Evolutionary conservation across 2,329 filamentous ascomycete genomes (phyloP).

Genomic region (Alternaria gaisen): DNA sequence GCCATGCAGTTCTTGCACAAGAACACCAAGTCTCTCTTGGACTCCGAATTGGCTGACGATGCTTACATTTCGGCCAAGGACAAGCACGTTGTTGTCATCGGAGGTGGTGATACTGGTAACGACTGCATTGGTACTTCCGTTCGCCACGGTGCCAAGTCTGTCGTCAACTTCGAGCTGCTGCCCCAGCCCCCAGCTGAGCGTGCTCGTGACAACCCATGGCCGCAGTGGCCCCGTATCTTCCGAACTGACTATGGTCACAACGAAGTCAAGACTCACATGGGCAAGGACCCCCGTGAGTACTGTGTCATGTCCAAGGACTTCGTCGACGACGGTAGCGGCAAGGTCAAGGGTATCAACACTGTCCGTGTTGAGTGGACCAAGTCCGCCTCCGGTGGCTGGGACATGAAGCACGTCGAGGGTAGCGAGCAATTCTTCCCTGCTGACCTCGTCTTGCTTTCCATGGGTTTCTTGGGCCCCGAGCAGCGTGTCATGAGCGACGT

Average conservation of each 20-base stretch:
- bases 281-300: slow-evolving; percentile 94
- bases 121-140: slow-evolving; percentile 98
- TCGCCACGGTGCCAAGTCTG: slow-evolving; percentile 92
- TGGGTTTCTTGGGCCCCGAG: slow-evolving; percentile 97
- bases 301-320: slow-evolving; percentile 99
- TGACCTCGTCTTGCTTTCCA: slow-evolving; percentile 90
- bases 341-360: slow-evolving; percentile 95
- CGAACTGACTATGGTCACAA: slow-evolving; percentile 98
- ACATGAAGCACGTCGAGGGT: slow-evolving; percentile 97
- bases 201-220: slow-evolving; percentile 95
- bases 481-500: slow-evolving; percentile 85
- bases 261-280: slow-evolving; percentile 95
- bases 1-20: slow-evolving; percentile 97
- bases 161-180: slow-evolving; percentile 95
- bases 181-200: slow-evolving; percentile 92
- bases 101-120: slow-evolving; percentile 96
- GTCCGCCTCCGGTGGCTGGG: slow-evolving; percentile 88
- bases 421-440: slow-evolving; percentile 96
- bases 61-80: slow-evolving; percentile 93
- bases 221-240: slow-evolving; percentile 97
- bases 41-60: slow-evolving; percentile 84
- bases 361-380: slow-evolving; percentile 96
- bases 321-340: slow-evolving; percentile 84
- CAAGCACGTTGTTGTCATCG: slow-evolving; percentile 96
- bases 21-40: slow-evolving; percentile 96